Conservation (phyloP, 2,329 filamentous ascomycete genomes). For the Microascus cirrosus region DNA sequence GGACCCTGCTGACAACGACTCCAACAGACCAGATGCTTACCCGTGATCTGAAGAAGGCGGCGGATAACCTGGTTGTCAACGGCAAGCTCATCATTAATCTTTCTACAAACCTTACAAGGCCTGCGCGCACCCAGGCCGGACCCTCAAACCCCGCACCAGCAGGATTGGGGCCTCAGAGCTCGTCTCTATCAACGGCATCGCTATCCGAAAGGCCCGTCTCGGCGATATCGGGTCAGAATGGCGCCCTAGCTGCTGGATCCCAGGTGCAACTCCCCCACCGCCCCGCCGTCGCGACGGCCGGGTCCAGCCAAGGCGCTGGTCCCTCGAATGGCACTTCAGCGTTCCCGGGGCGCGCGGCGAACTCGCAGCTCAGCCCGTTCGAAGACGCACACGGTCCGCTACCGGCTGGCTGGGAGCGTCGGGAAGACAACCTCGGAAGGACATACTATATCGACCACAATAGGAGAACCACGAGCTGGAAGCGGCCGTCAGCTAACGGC, state of each 20-base stretch:
- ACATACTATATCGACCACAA: constrained; percentile 99
- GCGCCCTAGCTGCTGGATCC: constrained; percentile 25
- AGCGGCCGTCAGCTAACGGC: constrained; percentile 70
- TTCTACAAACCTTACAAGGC: constrained; percentile 74
- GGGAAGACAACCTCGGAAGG: constrained; percentile 87
- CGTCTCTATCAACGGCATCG: constrained; percentile 6
- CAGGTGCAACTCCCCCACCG: constrained; percentile 31
- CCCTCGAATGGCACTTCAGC: neutral
- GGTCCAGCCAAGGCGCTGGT: neutral
- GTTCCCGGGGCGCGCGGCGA: constrained; percentile 8
- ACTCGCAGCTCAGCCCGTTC: constrained; percentile 66
- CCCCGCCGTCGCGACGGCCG: constrained; percentile 26
- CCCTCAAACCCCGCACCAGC: neutral
- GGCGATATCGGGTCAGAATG: constrained; percentile 37
- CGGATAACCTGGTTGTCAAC: constrained; percentile 94
- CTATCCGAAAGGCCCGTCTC: constrained; percentile 21
- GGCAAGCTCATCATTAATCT: constrained; percentile 95
- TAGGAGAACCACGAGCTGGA: constrained; percentile 93
- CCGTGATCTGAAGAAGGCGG: constrained; percentile 91
- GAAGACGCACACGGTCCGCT: constrained; percentile 91
- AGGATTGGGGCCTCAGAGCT: neutral
- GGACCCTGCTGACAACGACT: neutral
- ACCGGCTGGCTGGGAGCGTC: constrained; percentile 88
- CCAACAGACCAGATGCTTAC: constrained; percentile 95
- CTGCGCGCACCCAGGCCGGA: constrained; percentile 36